Base-by-base conservation (phyloP, 306 rosid species). In the Gynostemma pentaphyllum region DNA sequence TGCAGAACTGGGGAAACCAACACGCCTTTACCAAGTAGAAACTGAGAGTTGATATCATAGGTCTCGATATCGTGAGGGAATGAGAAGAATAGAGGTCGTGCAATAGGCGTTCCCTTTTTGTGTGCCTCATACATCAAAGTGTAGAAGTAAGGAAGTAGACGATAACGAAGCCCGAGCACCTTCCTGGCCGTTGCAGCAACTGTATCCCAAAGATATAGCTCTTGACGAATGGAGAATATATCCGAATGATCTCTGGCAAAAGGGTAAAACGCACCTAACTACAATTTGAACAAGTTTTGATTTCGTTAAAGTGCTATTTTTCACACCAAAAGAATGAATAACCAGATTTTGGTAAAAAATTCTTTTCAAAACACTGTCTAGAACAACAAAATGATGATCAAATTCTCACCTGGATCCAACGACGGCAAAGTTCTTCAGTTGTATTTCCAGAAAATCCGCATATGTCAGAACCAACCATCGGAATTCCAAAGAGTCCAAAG, bases 381-480 rank as follows among this genome's bases (percentile, higher is more conserved):
- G 27, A 36, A 34, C 51, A 19, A 24, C n/a, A 63, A 24, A 63
- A 64, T 45, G 54, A 13, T 0, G 11, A 45, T 21, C 13, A 22
- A 44, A 42, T 34, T 49, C 66, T 67, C 78, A 85, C 96, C 97
- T 91, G 96, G 74, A 91, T 91, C 96, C 97, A 91, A 4, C 97
- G 86, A 64, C 74, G 49, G 36, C 97, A 91, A 32, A 87, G 95
- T 69, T 91, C 97, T 81, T 91, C 97, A 5, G 46, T 83, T 30
- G 97, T 91, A 74, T 80, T 7, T 53, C 71, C 36, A 5, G 51
- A n/a, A 69, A 85, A 91, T 19, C 97, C 97, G 71, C 97, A 91
- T 37, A 91, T 85, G 72, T 91, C 96, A 62, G 97, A 84, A 30
- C 97, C 97, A 69, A 91, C 95, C 97, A 91, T 85, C 10, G 96